Base-by-base conservation (phyloP, 1,284 basidiomycete species). In the Microbotryum saponariae region DNA sequence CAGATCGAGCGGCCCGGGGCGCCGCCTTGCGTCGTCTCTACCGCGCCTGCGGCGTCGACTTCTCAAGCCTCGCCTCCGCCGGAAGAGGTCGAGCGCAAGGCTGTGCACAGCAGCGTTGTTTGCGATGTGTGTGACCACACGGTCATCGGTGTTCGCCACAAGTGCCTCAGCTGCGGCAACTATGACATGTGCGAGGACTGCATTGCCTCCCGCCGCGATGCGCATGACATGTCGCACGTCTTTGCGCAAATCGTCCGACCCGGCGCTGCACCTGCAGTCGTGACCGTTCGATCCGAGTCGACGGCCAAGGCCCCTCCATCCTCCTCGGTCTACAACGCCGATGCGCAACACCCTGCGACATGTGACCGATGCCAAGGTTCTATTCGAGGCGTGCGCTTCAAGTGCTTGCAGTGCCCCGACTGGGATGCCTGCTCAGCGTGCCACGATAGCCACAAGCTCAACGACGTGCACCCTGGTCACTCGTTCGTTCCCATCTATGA, bases 341-440 rank as follows among this genome's bases (percentile, higher is more conserved):
- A n/a, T 4, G 23, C 33, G 16, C 49, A 42, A 1, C 70, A 72
- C 54, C 55, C 61, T 6, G 71, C 73, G 2, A 65, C 65, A 6
- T 75, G 74, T 64, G 71, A 74, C 64, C 67, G 70, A 6, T 91
- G 89, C 75, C 67, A 73, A 16, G 77, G 78, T 58, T 72, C 74
- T 6, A 86, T 91, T 61, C 71, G 71, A 33, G 87, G 87, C 2
- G 72, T 80, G 44, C 82, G 88, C 25, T 89, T 83, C 76, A 91
- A 91, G 80, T 73, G 72, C 56, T 57, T 65, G 49, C 44, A 63
- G 10, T 69, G 67, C 60, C 61, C 63, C 33, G 67, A 69, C 50
- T 62, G 25, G 56, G 66, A 69, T 25, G 14, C 48, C 20, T 60
- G 60, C 61, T 10, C 9, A 7, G 20, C 42, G 14, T 69, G 67